phyloP scores from a whole-genome alignment of 2,329 filamentous ascomycete species.

The Aschersonia sp. region DNA sequence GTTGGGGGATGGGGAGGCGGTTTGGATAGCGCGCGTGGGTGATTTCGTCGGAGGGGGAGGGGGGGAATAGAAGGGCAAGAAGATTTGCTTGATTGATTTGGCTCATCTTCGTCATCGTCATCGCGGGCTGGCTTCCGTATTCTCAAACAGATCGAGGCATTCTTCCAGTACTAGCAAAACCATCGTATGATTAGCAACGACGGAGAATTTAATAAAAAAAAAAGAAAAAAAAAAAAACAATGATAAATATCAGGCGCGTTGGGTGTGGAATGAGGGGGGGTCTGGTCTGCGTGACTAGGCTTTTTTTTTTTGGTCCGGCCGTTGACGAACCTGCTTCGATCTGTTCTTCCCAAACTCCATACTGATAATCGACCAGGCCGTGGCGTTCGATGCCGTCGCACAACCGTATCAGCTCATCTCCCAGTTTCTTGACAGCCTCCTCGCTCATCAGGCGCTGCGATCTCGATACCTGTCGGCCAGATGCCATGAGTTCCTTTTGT shows the following conservation, averaged over 20 bases:
- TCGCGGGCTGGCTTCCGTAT: background rate
- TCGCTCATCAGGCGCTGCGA: slow-evolving; percentile 50
- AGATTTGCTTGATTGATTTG: background rate
- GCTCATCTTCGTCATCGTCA: background rate
- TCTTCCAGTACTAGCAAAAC: slow-evolving; percentile 1
- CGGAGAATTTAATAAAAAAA: background rate
- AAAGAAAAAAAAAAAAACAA: no score
- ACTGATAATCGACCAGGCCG: slow-evolving; percentile 94
- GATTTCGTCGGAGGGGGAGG: no score
- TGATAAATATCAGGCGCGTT: no score
- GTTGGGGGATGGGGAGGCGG: background rate
- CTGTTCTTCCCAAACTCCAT: slow-evolving; percentile 89
- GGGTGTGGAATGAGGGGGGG: no score
- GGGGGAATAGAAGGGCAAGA: background rate
- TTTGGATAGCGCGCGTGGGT: no score
- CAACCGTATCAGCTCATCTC: slow-evolving; percentile 64
- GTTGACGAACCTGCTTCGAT: slow-evolving; percentile 60
- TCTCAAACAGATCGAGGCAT: slow-evolving; percentile 4
- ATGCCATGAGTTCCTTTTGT: slow-evolving; percentile 62
- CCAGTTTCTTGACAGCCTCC: slow-evolving; percentile 62
- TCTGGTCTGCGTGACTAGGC: background rate
- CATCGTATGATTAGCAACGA: background rate
- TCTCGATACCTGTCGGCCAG: slow-evolving; percentile 40
- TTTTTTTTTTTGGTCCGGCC: background rate
- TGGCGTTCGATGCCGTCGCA: slow-evolving; percentile 81